Evolutionary conservation across 2,329 filamentous ascomycete species (phyloP).

Genomic region (Cytospora paraplurivora): DNA sequence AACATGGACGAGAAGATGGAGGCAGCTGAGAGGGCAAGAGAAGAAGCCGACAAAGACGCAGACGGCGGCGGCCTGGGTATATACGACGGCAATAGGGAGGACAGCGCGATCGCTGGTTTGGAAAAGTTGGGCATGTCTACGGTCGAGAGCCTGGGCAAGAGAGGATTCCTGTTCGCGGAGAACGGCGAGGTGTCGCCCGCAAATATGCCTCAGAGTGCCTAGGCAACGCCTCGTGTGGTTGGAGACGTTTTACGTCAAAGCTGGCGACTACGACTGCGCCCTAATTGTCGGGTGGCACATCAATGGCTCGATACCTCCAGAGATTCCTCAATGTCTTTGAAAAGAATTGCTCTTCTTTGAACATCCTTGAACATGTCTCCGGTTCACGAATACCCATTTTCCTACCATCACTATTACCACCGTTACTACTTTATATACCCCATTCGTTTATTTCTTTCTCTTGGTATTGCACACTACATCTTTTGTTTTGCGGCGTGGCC

Average conservation of each 20-base stretch:
- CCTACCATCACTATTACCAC: slow-evolving; percentile 9
- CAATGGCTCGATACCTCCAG: slow-evolving; percentile 1
- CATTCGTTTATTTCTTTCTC: slow-evolving; percentile 22
- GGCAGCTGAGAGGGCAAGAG: slow-evolving; percentile 29
- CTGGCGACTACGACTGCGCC: not conserved
- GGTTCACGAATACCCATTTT: slow-evolving; percentile 19
- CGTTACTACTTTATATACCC: slow-evolving; percentile 23
- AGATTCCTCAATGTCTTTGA: slow-evolving; percentile 36
- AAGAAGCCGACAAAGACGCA: slow-evolving; percentile 23
- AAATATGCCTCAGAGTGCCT: slow-evolving; percentile 37
- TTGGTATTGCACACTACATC: slow-evolving; percentile 20
- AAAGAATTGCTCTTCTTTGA: not conserved
- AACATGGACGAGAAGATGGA: slow-evolving; percentile 57
- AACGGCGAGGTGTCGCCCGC: slow-evolving; percentile 31
- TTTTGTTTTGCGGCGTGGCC: slow-evolving; percentile 10
- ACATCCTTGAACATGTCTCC: not conserved
- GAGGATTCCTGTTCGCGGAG: slow-evolving; percentile 30
- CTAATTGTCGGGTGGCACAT: not conserved
- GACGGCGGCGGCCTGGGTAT: slow-evolving; percentile 48
- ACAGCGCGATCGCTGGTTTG: slow-evolving; percentile 47
- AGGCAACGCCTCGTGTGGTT: slow-evolving; percentile 17
- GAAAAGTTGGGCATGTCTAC: slow-evolving; percentile 43
- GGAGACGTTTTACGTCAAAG: not conserved
- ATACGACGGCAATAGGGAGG: slow-evolving; percentile 39
- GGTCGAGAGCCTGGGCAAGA: slow-evolving; percentile 37